Conservation (phyloP, 176 grass and related monocot genomes). For the Aegilops longissima region DNA sequence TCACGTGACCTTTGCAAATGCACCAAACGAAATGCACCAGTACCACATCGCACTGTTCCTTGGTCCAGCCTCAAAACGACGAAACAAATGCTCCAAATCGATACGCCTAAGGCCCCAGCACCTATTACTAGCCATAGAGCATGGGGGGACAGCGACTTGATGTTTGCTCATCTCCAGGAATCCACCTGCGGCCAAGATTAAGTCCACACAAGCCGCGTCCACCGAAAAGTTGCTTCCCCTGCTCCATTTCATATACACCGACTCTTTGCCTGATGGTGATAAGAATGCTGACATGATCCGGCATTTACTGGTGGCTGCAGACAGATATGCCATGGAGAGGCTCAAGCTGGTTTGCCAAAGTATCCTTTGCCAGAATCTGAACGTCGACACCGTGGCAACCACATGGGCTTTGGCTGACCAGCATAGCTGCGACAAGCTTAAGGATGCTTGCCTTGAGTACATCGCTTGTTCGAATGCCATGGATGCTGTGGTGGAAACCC, state of each 20-base stretch:
- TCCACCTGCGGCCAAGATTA: too few relatives aligned
- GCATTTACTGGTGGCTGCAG: not conserved
- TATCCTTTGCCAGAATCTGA: not conserved
- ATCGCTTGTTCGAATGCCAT: not conserved
- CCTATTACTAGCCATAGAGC: too few relatives aligned
- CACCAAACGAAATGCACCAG: too few relatives aligned
- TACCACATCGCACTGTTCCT: too few relatives aligned
- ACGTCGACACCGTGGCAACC: not conserved
- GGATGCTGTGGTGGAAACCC: not conserved
- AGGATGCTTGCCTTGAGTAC: not conserved
- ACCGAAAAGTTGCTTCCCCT: too few relatives aligned
- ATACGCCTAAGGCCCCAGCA: too few relatives aligned
- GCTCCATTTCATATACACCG: not conserved
- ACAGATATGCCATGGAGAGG: not conserved
- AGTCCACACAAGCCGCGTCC: too few relatives aligned
- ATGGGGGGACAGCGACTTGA: too few relatives aligned
- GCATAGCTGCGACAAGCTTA: not conserved
- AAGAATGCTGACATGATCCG: not conserved
- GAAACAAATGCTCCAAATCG: too few relatives aligned
- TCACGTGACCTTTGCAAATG: too few relatives aligned
- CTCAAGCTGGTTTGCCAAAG: not conserved
- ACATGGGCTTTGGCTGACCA: not conserved
- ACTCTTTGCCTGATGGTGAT: not conserved
- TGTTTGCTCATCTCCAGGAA: too few relatives aligned
- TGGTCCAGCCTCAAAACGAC: too few relatives aligned